Evolutionary conservation across 805 yeast genomes (phyloP), one percentile per base, ranked within the genome.

Genomic region (Saccharomycopsis sp.): DNA sequence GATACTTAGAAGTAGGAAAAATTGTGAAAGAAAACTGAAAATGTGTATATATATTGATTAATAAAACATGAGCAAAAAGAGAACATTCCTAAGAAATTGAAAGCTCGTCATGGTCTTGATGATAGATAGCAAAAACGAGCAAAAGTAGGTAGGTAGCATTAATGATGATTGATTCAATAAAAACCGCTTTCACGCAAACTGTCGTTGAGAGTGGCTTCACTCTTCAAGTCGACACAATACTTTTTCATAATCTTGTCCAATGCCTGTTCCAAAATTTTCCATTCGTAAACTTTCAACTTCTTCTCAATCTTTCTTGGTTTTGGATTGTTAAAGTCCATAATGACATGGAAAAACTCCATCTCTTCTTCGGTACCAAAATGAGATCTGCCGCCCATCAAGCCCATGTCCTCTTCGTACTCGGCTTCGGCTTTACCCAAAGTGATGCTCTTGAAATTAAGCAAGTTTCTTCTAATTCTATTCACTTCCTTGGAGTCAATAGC

Each of bases 391-490:
- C 7, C 16, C 10, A 10, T 5, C 10, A 8, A 5, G 18, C n/a
- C 32, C 10, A 12, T 8, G n/a, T 36, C 36, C 26, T 26, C 37
- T 3, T 27, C 39, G 9, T 34, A 26, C 13, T 33, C 38, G n/a
- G 34, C 30, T 3, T 45, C 49, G 13, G 63, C 54, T 42, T 77
- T 66, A 19, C 75, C 66, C 10, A 76, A 66, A 0, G 81, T 76
- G 34, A 58, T 57, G 3, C 81, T 80, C 43, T 71, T 69, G 50
- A 73, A 66, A 10, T 70, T 71, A 50, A 77, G 79, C 41, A 76
- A 62, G 51, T 77, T 76, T 34, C 83, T 60, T 38, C 83, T 60
- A 26, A 76, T 72, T 22, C 83, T 59, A 56, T 77, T 76, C 52
- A 76, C 75, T 52, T 76, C 82, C 52, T 75, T 80, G 26, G 72